Evolutionary conservation across 768 basidiomycete genomes (phyloP).

Genomic region (Phlebiopsis flavidoalba): DNA sequence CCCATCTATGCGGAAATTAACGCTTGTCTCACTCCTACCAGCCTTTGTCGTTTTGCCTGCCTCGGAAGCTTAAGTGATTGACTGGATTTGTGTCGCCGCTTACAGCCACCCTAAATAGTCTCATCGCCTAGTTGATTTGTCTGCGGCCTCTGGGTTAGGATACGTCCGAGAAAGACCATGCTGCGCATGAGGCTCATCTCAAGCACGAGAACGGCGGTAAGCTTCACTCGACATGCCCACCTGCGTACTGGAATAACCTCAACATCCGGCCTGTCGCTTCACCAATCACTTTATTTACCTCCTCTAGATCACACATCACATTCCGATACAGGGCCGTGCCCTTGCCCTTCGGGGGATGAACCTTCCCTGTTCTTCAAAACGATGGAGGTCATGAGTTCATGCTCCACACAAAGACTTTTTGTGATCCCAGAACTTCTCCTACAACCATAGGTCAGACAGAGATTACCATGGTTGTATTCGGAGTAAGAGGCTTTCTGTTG

Average conservation of each 20-base stretch:
- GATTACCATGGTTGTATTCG: conserved; percentile 45
- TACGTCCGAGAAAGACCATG: conserved; percentile 59
- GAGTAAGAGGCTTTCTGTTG: conserved; percentile 11
- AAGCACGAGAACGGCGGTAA: conserved; percentile 68
- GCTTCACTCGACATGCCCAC: conserved; percentile 63
- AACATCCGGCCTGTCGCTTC: conserved; percentile 52
- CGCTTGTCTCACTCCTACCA: background rate
- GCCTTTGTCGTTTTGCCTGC: background rate
- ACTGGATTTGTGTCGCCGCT: conserved; percentile 32
- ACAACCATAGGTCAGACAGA: conserved; percentile 52
- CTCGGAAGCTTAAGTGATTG: conserved; percentile 8
- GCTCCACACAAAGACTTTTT: no score
- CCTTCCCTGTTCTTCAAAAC: conserved; percentile 81
- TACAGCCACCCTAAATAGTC: background rate
- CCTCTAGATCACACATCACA: background rate
- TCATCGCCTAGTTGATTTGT: conserved; percentile 18
- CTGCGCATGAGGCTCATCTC: conserved; percentile 64
- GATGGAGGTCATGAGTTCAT: conserved; percentile 47
- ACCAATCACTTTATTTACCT: background rate
- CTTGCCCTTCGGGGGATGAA: conserved; percentile 86
- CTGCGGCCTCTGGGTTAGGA: conserved; percentile 40
- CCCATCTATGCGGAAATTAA: no score
- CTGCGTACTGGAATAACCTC: conserved; percentile 72
- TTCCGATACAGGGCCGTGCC: conserved; percentile 38
- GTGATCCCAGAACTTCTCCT: background rate